Conservation (phyloP, 163 green algal genomes). For the Scenedesmus sp. region DNA sequence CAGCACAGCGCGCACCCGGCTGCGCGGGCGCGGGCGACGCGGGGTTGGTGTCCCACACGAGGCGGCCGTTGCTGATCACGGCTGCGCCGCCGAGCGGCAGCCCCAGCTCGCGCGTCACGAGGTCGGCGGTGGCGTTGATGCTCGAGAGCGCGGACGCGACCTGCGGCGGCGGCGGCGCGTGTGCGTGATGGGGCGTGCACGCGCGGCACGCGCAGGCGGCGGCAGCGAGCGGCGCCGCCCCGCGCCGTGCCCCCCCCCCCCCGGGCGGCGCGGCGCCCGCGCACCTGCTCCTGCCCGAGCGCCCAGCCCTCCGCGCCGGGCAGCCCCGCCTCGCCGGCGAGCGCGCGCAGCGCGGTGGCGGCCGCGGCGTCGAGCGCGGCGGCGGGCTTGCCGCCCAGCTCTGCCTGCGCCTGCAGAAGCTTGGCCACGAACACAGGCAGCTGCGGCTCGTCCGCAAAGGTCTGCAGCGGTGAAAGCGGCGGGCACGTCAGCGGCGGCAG, state of each 20-base stretch:
- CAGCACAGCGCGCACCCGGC: background rate
- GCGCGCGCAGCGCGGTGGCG: slow-evolving; percentile 3
- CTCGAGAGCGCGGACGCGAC: background rate
- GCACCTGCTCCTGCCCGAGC: background rate
- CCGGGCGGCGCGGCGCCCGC: no score
- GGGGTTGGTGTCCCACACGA: slow-evolving; percentile 41
- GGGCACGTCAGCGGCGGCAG: no score
- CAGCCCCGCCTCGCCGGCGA: background rate
- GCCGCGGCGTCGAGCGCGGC: background rate
- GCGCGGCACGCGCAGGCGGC: background rate
- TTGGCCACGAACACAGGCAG: slow-evolving; percentile 4
- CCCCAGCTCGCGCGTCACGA: slow-evolving; percentile 48
- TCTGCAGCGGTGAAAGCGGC: no score
- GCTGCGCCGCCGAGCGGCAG: slow-evolving; percentile 56
- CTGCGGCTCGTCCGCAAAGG: background rate
- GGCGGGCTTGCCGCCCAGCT: background rate
- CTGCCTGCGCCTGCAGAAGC: background rate
- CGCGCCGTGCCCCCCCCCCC: no score
- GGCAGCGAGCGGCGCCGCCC: no score
- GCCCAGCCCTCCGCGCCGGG: background rate
- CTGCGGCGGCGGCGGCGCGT: background rate
- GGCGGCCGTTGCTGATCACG: slow-evolving; percentile 81
- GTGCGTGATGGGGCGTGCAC: no score
- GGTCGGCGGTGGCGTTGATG: background rate
- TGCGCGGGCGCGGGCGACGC: background rate